phyloP scores from a whole-genome alignment of 129 eudicot species.

The Oenanthe sinensis region DNA sequence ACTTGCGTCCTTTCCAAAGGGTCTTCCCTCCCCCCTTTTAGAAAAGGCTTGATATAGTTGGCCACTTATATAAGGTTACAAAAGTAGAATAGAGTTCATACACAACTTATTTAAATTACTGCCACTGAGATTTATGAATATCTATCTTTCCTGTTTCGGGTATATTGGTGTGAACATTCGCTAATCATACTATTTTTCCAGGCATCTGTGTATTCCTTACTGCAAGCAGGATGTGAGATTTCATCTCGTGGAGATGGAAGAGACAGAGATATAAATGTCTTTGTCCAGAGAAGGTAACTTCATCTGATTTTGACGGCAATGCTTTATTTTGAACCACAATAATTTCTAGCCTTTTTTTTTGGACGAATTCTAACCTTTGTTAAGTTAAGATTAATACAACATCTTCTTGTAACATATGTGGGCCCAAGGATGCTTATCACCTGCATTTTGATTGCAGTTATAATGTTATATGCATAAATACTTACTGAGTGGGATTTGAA shows the following conservation, averaged over 20 bases:
- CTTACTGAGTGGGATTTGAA: too few species aligned
- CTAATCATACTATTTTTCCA: constrained; percentile 32
- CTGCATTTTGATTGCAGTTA: background rate
- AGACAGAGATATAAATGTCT: constrained; percentile 80
- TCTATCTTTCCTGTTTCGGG: background rate
- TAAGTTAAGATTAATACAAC: background rate
- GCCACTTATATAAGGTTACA: background rate
- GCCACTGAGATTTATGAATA: background rate
- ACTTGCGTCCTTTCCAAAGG: background rate
- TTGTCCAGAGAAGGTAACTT: constrained; percentile 75
- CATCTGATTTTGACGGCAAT: background rate
- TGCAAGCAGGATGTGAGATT: constrained; percentile 87
- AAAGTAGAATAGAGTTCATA: background rate
- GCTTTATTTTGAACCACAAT: background rate
- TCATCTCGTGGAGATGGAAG: constrained; percentile 88
- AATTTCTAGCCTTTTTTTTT: background rate
- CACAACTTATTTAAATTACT: background rate
- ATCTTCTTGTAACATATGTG: background rate
- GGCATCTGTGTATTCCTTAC: constrained; percentile 82
- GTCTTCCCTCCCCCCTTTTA: background rate
- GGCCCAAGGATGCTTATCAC: background rate
- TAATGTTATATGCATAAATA: background rate
- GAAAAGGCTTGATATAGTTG: background rate
- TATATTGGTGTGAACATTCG: background rate
- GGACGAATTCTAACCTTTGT: background rate